Evolutionary conservation across 805 yeast genomes (phyloP).

Genomic region (Cyberlindnera bimundalis): DNA sequence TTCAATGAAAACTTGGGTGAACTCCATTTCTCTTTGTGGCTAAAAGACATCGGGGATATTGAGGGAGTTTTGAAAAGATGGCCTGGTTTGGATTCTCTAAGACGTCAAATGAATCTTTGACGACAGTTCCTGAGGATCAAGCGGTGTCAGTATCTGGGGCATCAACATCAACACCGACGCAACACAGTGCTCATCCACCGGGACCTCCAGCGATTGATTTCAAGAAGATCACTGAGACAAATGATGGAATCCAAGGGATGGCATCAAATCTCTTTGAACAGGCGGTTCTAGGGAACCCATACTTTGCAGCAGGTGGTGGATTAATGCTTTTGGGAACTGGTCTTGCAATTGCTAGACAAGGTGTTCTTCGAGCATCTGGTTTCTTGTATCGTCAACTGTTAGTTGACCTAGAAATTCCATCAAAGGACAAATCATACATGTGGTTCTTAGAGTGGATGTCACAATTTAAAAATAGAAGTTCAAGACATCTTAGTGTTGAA

Average conservation of each 20-base stretch:
- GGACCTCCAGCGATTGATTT: conserved; percentile 25
- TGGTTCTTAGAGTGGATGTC: conserved; percentile 99
- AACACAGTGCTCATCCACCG: conserved; percentile 6
- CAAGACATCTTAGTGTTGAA: conserved; percentile 87
- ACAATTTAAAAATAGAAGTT: conserved; percentile 64
- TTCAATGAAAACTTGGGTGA: too few relatives aligned
- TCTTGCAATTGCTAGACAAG: conserved; percentile 72
- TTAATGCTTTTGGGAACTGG: conserved; percentile 93
- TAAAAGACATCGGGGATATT: too few relatives aligned
- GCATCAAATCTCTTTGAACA: conserved; percentile 43
- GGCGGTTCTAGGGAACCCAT: conserved; percentile 74
- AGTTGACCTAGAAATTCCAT: conserved; percentile 90
- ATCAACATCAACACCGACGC: conserved; percentile 6
- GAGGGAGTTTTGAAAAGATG: too few relatives aligned
- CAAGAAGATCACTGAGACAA: conserved; percentile 18
- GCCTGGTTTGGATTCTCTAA: too few relatives aligned
- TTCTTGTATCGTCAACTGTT: conserved; percentile 77
- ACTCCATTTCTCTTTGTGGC: too few relatives aligned
- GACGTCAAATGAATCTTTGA: too few relatives aligned
- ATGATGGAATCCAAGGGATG: conserved; percentile 30
- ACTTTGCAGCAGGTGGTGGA: conserved; percentile 98
- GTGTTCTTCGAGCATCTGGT: conserved; percentile 57
- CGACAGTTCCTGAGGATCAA: too few relatives aligned
- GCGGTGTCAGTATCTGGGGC: neutral
- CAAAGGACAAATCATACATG: conserved; percentile 86